Evolutionary conservation across 768 basidiomycete genomes (phyloP).

Genomic region (Xanthoconium stramineum): DNA sequence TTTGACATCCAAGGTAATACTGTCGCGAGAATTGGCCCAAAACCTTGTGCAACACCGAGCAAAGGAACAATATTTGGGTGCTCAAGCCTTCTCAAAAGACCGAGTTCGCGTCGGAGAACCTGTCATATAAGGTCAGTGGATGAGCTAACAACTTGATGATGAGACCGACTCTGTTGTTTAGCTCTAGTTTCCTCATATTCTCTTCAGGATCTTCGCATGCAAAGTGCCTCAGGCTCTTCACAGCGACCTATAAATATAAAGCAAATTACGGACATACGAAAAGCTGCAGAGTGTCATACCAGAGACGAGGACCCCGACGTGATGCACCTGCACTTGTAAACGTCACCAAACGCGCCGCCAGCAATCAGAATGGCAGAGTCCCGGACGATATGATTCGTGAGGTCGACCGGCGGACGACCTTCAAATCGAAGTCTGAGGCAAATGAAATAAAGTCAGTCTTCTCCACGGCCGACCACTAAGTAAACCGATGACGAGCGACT

Average conservation of each 20-base stretch:
- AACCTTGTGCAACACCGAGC: not conserved
- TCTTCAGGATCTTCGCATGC: not conserved
- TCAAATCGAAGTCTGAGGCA: too few species aligned
- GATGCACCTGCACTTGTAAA: conserved; percentile 3
- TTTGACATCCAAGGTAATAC: too few species aligned
- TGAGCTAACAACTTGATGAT: too few species aligned
- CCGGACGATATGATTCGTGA: not conserved
- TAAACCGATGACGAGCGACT: too few species aligned
- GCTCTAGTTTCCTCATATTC: not conserved
- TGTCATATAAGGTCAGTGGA: not conserved
- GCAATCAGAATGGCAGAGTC: not conserved
- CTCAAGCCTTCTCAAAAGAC: not conserved
- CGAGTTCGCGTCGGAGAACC: not conserved
- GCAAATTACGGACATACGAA: not conserved
- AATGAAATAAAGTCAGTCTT: too few species aligned
- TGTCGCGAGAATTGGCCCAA: not conserved
- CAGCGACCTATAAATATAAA: not conserved
- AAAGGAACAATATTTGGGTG: not conserved
- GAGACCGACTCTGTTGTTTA: not conserved
- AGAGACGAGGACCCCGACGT: not conserved
- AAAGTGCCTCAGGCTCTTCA: not conserved
- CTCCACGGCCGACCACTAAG: too few species aligned
- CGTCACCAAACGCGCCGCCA: not conserved
- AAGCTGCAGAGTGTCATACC: not conserved
- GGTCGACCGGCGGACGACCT: not conserved